Percentiles rank a stretch among this genome's conserved stretches.
phyloP scores from a whole-genome alignment of 306 rosid species.

The Prunus fruticosa region DNA sequence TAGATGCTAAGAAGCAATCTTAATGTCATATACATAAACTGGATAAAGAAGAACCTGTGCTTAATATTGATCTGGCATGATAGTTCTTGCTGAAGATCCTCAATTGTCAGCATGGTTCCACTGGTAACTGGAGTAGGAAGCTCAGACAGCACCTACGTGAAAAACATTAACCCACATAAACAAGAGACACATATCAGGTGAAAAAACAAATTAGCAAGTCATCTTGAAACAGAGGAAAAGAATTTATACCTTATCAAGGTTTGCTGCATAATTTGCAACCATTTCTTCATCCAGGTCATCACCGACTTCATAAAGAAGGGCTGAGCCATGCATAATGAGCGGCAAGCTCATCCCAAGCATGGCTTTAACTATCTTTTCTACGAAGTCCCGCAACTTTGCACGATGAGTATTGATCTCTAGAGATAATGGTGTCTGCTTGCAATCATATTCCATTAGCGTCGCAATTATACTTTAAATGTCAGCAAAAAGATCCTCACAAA shows the following conservation, averaged over 20 bases:
- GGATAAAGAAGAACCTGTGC: conserved; percentile 62
- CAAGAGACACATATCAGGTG: conserved; percentile 10
- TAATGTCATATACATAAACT: neutral
- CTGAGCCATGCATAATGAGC: conserved; percentile 68
- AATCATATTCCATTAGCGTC: conserved; percentile 6
- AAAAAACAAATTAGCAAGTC: neutral
- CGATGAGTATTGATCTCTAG: conserved; percentile 81
- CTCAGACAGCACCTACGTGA: conserved; percentile 70
- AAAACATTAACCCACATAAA: neutral
- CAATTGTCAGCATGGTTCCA: conserved; percentile 75
- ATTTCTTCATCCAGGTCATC: conserved; percentile 83
- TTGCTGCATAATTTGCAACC: conserved; percentile 71
- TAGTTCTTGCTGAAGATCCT: conserved; percentile 87
- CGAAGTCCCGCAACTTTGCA: conserved; percentile 80
- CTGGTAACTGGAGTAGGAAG: conserved; percentile 78
- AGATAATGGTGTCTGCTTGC: conserved; percentile 69
- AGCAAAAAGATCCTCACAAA: neutral
- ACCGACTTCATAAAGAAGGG: conserved; percentile 88
- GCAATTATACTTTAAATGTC: conserved; percentile 9
- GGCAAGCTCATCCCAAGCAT: conserved; percentile 93
- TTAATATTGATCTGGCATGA: conserved; percentile 78
- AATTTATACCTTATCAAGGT: conserved; percentile 77
- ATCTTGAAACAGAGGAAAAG: conserved; percentile 9
- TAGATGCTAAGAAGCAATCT: neutral
- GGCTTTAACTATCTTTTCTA: conserved; percentile 81